These are phyloP conservation scores for Gossypium stocksii DNA, from an alignment of 345 rosid genomes.

Conservation along the genomic window DNA sequence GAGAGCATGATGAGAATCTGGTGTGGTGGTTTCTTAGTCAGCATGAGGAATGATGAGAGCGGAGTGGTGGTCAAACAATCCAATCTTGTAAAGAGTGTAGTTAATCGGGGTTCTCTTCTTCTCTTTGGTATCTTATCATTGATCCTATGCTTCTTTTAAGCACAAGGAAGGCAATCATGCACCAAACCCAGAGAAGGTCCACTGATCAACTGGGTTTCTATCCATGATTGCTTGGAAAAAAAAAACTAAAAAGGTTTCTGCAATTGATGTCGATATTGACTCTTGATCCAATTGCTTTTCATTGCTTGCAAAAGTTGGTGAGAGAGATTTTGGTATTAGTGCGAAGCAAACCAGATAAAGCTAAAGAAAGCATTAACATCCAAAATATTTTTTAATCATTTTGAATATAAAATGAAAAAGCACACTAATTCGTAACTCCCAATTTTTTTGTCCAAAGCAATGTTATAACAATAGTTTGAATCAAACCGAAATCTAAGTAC, in stretches of 20 bases:
- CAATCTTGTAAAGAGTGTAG: conserved; percentile 29
- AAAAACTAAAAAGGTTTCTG: conserved; percentile 4
- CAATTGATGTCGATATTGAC: conserved; percentile 1
- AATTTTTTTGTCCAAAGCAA: too few species aligned
- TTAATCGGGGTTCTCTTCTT: conserved; percentile 26
- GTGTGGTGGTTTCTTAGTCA: neutral
- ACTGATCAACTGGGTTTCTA: neutral
- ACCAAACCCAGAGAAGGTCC: neutral
- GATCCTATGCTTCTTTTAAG: conserved; percentile 1
- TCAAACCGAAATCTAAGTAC: too few species aligned
- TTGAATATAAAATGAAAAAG: neutral
- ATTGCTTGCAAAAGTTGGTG: conserved; percentile 1
- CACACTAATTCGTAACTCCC: too few species aligned
- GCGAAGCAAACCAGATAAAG: neutral
- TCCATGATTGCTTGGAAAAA: conserved; percentile 10
- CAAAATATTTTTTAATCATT: neutral
- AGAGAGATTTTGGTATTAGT: neutral
- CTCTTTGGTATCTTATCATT: neutral
- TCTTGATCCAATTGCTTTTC: conserved; percentile 23
- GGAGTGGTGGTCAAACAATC: conserved; percentile 26
- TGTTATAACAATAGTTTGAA: too few species aligned
- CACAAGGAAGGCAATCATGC: conserved; percentile 25
- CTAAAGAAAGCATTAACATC: neutral
- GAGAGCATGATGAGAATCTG: neutral
- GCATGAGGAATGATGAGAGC: conserved; percentile 2